Conservation (phyloP, 495 filamentous ascomycete genomes). For the Cetradonia linearis region DNA sequence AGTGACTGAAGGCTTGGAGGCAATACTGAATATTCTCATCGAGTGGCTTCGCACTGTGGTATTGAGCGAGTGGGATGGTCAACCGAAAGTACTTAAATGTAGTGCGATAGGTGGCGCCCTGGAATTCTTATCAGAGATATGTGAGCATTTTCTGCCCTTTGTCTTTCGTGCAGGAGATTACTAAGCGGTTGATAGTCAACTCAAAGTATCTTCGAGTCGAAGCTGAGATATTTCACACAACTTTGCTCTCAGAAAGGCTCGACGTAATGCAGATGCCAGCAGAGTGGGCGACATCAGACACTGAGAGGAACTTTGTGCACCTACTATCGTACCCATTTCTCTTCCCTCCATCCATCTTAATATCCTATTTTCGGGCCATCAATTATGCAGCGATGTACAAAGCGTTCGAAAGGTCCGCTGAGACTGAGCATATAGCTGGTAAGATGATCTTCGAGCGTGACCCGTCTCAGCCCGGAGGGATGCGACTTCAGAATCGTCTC, state of each 20-base stretch:
- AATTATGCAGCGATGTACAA: conserved; percentile 77
- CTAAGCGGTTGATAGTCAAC: background rate
- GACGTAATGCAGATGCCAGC: conserved; percentile 67
- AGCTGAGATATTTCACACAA: conserved; percentile 54
- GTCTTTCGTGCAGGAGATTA: background rate
- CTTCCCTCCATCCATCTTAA: conserved; percentile 59
- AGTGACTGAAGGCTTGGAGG: conserved; percentile 12
- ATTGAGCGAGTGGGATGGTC: conserved; percentile 67
- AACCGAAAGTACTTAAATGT: conserved; percentile 53
- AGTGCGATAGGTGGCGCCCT: conserved; percentile 63
- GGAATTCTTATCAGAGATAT: conserved; percentile 62
- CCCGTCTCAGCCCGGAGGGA: conserved; percentile 33
- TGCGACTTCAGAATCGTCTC: conserved; percentile 50
- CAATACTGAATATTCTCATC: conserved; percentile 45
- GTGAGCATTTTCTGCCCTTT: conserved; percentile 34
- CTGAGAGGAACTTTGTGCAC: conserved; percentile 57
- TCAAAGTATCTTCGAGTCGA: background rate
- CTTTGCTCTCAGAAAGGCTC: conserved; percentile 65
- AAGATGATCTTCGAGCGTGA: conserved; percentile 41
- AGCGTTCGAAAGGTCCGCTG: conserved; percentile 59
- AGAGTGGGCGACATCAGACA: conserved; percentile 50
- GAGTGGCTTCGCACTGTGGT: conserved; percentile 73
- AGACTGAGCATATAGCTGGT: conserved; percentile 48
- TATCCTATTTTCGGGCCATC: conserved; percentile 81
- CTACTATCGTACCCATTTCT: conserved; percentile 74